These are phyloP conservation scores for Fomitopsis pinicola DNA, from an alignment of 1,284 basidiomycete species.

Conservation along the genomic window DNA sequence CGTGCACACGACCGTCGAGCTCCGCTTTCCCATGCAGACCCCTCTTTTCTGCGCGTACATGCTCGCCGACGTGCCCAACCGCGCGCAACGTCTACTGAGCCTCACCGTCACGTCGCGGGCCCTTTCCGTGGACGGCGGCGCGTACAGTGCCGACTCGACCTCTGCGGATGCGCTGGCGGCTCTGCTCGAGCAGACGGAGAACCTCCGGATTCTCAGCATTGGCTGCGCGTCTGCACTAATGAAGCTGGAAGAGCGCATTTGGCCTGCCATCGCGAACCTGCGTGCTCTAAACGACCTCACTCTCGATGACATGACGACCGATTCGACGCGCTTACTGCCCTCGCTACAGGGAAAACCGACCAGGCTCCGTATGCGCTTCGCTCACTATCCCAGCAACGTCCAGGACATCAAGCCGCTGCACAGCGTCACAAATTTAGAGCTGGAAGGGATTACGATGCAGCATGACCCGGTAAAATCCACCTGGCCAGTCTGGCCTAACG, in stretches of 20 bases:
- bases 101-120: background rate
- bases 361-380: slow-evolving; percentile 1
- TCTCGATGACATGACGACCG: background rate
- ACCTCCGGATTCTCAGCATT: background rate
- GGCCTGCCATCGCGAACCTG: background rate
- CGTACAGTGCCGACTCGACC: background rate
- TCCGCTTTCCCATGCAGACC: background rate
- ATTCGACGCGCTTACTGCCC: background rate
- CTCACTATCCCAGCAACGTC: background rate
- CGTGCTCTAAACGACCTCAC: background rate
- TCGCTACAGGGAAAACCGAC: background rate
- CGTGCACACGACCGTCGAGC: background rate
- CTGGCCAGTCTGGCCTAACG: background rate
- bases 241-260: background rate
- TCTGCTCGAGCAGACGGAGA: background rate
- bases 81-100: background rate
- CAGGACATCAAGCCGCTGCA: background rate
- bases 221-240: background rate
- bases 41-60: background rate
- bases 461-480: background rate
- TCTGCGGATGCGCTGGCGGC: background rate
- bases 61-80: background rate
- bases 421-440: background rate
- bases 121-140: background rate
- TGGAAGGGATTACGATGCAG: background rate